Percentiles rank a stretch among this genome's conserved stretches.
Conservation (phyloP, 495 filamentous ascomycete species). For the Talaromyces trachyspermus region DNA sequence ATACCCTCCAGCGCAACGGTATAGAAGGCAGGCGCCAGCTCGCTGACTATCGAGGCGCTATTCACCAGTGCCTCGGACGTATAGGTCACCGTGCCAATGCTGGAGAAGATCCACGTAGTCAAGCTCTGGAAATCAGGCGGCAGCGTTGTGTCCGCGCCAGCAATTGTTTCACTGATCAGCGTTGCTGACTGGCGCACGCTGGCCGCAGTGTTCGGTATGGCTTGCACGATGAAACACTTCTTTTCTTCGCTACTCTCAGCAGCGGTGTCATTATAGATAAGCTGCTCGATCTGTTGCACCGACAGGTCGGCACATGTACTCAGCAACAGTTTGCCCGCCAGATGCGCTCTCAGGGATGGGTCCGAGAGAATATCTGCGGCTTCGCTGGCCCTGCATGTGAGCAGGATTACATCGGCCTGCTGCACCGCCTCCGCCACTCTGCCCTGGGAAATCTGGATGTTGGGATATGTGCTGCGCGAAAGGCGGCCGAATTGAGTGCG, state of each 20-base stretch:
- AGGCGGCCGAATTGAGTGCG: constrained; percentile 6
- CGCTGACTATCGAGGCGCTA: constrained; percentile 24
- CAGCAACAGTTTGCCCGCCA: constrained; percentile 73
- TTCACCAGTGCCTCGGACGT: constrained; percentile 21
- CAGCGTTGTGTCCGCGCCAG: constrained; percentile 16
- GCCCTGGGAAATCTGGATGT: constrained; percentile 7
- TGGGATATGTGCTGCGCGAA: constrained; percentile 3
- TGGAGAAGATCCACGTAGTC: constrained; percentile 17
- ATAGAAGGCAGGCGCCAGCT: constrained; percentile 25
- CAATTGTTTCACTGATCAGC: constrained; percentile 11
- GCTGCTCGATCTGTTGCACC: constrained; percentile 50
- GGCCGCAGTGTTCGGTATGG: constrained; percentile 30
- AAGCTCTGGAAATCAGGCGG: constrained; percentile 11
- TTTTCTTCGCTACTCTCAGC: background rate
- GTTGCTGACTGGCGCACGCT: constrained; percentile 29
- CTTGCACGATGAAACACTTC: constrained; percentile 22
- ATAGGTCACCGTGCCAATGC: constrained; percentile 27
- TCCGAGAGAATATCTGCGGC: constrained; percentile 22
- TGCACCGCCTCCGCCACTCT: constrained; percentile 14
- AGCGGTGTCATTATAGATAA: constrained; percentile 39
- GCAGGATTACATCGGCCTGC: constrained; percentile 25
- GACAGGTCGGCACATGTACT: constrained; percentile 79
- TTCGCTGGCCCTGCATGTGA: constrained; percentile 33
- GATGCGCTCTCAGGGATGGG: constrained; percentile 19
- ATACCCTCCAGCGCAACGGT: constrained; percentile 31